Base-by-base conservation (phyloP, 352 stramenopile genomes). In the Globisporangium uncinulatum region DNA sequence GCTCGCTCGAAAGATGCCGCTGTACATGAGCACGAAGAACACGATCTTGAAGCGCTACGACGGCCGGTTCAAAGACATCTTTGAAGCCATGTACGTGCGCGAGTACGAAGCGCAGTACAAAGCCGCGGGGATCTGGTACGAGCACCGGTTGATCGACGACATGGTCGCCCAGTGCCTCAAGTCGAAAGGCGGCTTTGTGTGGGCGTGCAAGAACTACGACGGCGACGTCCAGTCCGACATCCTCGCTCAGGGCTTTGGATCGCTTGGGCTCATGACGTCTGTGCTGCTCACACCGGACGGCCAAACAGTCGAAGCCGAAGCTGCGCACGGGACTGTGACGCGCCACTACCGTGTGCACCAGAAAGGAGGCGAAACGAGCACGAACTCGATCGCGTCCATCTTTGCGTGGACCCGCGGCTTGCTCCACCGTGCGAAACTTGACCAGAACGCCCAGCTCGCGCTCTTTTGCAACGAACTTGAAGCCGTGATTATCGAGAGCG, bases 131-230 rank as follows among this genome's bases (percentile, higher is more conserved):
- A 89, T 94, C 60, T 88, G 64, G 71, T 96, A 96, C 73, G 79
- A 83, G 59, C 83, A 92, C 68, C 80, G 84, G 11, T 63, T 96
- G 29, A 96, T 96, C 59, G 87, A 96, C 63, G 87, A 96, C 68
- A 96, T 96, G 86, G 87, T 96, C 36, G 87, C 87, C 29, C 85
- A 95, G 71, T 79, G 68, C 47, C 83, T 96, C 66, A 96, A 96
- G 72, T 90, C 77, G n/a, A 74, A 83, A 29, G 87, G 86, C 42
- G 87, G 87, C 52, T 94, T 96, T 54, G 84, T 96, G 14, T 96
- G 87, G 87, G 86, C 86, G 11, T 89, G 75, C 73, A 96, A 96
- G 80, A 96, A 95, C 75, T 96, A 96, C 67, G 87, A 96, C 61
- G 87, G 86, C 31, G 87, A 96, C 65, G 86, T 96, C 63, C 83